phyloP scores from a whole-genome alignment of 2,329 filamentous ascomycete genomes.

The Ceratocystis huliohia region DNA sequence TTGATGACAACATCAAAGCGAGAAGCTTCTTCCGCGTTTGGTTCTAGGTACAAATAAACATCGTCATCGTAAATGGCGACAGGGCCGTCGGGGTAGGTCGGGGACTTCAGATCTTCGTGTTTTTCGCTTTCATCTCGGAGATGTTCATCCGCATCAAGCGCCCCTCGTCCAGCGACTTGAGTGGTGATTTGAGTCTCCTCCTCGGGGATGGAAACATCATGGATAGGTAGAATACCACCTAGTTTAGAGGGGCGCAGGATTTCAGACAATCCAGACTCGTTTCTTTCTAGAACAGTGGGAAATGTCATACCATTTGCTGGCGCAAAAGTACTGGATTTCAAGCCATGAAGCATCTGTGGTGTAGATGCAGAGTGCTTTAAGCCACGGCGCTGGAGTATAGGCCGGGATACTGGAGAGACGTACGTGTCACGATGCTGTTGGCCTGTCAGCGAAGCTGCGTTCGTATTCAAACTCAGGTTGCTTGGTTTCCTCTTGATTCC shows the following conservation, averaged over 20 bases:
- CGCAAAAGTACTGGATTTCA: slow-evolving; percentile 48
- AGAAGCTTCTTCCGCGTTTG: slow-evolving; percentile 62
- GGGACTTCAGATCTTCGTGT: slow-evolving; percentile 67
- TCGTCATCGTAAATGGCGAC: slow-evolving; percentile 69
- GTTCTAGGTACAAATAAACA: slow-evolving; percentile 69
- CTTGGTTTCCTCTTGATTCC: slow-evolving; percentile 62
- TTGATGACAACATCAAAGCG: slow-evolving; percentile 76
- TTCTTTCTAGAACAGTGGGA: slow-evolving; percentile 46
- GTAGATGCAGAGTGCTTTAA: slow-evolving; percentile 57
- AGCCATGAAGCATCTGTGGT: slow-evolving; percentile 49
- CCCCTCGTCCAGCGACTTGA: slow-evolving; percentile 48
- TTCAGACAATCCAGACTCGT: slow-evolving; percentile 47
- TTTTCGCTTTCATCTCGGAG: slow-evolving; percentile 53
- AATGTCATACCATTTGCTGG: slow-evolving; percentile 52
- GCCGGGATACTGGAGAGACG: slow-evolving; percentile 41
- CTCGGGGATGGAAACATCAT: slow-evolving; percentile 28
- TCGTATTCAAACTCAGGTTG: slow-evolving; percentile 63
- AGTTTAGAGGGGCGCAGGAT: slow-evolving; percentile 42
- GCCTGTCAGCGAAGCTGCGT: slow-evolving; percentile 44
- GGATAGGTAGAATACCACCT: slow-evolving; percentile 25
- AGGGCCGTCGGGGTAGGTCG: slow-evolving; percentile 69
- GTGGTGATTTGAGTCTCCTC: slow-evolving; percentile 47
- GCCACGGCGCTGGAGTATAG: slow-evolving; percentile 49
- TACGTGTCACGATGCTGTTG: slow-evolving; percentile 41
- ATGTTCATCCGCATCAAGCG: slow-evolving; percentile 35